Evolutionary conservation across 2,329 filamentous ascomycete genomes (phyloP), one percentile per base, ranked within the genome.

Genomic region (Aspergillus unguis): DNA sequence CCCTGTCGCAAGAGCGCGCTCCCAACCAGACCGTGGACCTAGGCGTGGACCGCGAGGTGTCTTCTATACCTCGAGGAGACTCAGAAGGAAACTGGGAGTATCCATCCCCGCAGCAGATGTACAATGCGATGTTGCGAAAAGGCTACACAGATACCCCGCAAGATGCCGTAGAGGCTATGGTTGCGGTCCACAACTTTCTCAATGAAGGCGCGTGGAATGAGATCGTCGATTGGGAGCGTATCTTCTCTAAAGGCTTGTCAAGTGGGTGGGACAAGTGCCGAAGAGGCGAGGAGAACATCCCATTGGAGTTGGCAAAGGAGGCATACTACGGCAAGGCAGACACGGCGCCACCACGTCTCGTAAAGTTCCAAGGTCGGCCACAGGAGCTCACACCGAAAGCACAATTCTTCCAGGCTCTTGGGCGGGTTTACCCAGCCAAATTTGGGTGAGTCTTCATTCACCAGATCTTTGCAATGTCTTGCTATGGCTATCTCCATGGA

Each of bases 51-150:
- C 88, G 94, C 62, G 91, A 96, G 71, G 76, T 82, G 29, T 95
- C 90, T 1, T 91, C 92, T 1, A 99, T 99, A 62, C 94, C 94
- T n/a, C 88, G 88, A 62, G 90, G 88, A 64, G 85, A 87, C 62
- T 54, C 61, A 2, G 80, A 85, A 48, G 83, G 85, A 43, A 95
- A 89, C 65, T 99, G 94, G 94, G 94, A 97, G 73, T 99, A 99
- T 69, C 94, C 94, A 0, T 96, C 91, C 0, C 92, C 94, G 0
- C 94, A 99, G 76, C 94, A 99, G 74, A 99, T 99, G 94, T 99
- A 97, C 80, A 97, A 99, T 67, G 94, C 94, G 6, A 87, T 99
- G 75, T 77, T 97, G 56, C 87, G 94, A 58, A 99, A 99, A 74
- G 94, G 94, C 53, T 94, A 96, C 73, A 91, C 88, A 0, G 92